phyloP scores from a whole-genome alignment of 306 rosid species.

The Trifolium repens region DNA sequence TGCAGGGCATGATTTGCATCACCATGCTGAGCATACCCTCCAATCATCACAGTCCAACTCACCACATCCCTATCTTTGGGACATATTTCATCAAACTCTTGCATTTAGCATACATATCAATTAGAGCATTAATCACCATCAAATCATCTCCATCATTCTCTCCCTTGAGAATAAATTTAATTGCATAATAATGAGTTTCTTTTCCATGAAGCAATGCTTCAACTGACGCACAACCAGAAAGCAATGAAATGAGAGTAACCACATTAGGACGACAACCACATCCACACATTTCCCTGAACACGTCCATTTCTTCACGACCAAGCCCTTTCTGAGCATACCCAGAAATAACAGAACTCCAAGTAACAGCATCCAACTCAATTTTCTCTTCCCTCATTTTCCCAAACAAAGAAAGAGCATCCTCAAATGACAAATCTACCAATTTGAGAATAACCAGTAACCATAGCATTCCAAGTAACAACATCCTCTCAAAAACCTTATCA shows the following conservation, averaged over 20 bases:
- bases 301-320: constrained; percentile 70
- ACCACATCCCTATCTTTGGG: constrained; percentile 67
- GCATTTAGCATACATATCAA: constrained; percentile 93
- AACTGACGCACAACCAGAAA: constrained; percentile 80
- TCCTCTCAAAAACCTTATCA: constrained; percentile 68
- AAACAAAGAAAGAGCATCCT: constrained; percentile 61
- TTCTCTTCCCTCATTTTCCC: constrained; percentile 67
- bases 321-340: constrained; percentile 79
- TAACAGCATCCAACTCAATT: constrained; percentile 75
- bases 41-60: constrained; percentile 90
- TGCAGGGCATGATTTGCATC: constrained; percentile 79
- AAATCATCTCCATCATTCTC: constrained; percentile 60
- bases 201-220: constrained; percentile 75
- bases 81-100: constrained; percentile 46
- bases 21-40: constrained; percentile 89
- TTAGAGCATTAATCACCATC: constrained; percentile 78
- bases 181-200: constrained; percentile 74
- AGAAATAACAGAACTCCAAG: constrained; percentile 85
- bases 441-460: constrained; percentile 87
- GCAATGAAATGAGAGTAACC: constrained; percentile 77
- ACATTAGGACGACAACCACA: constrained; percentile 66
- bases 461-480: constrained; percentile 90
- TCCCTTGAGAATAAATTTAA: constrained; percentile 56
- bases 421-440: constrained; percentile 68
- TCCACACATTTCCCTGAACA: constrained; percentile 71